Conservation (phyloP, 2,329 filamentous ascomycete genomes). For the Diaporthe aspalathi region DNA sequence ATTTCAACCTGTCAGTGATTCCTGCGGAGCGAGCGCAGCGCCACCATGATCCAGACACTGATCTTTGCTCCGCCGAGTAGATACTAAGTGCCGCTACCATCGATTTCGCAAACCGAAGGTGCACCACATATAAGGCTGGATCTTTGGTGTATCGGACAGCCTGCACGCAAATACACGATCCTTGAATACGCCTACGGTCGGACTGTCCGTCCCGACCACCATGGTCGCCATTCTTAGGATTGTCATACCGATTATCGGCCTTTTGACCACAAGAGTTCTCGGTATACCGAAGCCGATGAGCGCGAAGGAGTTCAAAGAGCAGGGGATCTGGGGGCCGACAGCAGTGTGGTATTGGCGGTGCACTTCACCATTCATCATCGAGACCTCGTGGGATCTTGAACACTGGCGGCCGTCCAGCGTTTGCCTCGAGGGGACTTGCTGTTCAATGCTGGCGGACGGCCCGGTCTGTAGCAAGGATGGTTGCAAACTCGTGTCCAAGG, state of each 20-base stretch:
- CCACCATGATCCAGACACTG: neutral
- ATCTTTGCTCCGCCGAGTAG: neutral
- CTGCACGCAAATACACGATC: neutral
- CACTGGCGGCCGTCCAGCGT: conserved; percentile 12
- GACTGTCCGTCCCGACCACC: no score
- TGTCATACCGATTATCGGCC: neutral
- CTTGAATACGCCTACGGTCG: neutral
- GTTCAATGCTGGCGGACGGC: conserved; percentile 13
- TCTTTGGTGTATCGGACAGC: no score
- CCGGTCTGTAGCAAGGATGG: conserved; percentile 22
- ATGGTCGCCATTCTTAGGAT: neutral
- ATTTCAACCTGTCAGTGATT: neutral
- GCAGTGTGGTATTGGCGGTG: conserved; percentile 29
- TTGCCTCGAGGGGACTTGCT: conserved; percentile 12
- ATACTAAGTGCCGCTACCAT: neutral
- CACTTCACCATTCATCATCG: neutral
- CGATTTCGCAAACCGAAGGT: neutral
- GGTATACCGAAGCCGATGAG: neutral
- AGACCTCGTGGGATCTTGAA: neutral
- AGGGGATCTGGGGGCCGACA: conserved; percentile 17
- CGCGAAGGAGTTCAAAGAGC: neutral
- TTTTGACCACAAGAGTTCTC: neutral
- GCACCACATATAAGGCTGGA: neutral
- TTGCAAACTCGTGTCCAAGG: neutral
- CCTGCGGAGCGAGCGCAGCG: neutral